Percentiles rank a stretch among this genome's conserved stretches.
These are phyloP conservation scores for Cryptococcus sp. DNA, from an alignment of 1,284 basidiomycete genomes.

Conservation along the genomic window DNA sequence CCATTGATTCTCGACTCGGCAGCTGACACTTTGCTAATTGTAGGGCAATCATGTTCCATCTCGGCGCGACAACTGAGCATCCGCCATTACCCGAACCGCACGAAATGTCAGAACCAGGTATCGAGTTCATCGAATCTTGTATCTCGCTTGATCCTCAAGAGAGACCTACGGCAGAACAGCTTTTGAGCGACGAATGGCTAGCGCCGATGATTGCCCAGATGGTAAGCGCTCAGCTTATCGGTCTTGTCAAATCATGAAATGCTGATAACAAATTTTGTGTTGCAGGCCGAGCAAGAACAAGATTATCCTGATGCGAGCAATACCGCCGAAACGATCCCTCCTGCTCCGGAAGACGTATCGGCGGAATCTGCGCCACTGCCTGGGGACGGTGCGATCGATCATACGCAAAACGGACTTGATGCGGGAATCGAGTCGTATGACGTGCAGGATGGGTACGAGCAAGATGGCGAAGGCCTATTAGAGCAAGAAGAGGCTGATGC, in stretches of 20 bases:
- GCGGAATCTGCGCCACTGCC: conserved; percentile 8
- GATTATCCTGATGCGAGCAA: conserved; percentile 17
- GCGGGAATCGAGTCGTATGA: too few relatives aligned
- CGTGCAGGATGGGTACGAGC: too few relatives aligned
- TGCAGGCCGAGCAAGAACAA: conserved; percentile 15
- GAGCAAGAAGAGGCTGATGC: too few relatives aligned
- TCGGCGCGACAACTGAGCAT: conserved; percentile 94
- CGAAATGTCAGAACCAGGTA: conserved; percentile 85
- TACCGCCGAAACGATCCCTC: conserved; percentile 2
- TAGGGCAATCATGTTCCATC: conserved; percentile 99
- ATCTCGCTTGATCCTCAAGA: conserved; percentile 82
- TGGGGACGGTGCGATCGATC: too few relatives aligned
- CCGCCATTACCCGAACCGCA: conserved; percentile 90
- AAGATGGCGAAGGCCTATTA: too few relatives aligned
- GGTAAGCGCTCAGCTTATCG: conserved; percentile 15
- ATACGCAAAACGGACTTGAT: too few relatives aligned
- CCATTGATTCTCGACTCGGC: background rate
- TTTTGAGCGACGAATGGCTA: conserved; percentile 92
- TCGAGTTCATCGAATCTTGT: conserved; percentile 92
- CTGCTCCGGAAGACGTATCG: conserved; percentile 14
- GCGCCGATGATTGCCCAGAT: conserved; percentile 42
- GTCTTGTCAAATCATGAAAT: background rate
- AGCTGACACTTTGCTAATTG: conserved; percentile 10
- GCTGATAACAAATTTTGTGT: background rate
- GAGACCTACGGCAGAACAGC: conserved; percentile 80